Evolutionary conservation across 2,329 filamentous ascomycete species (phyloP), one percentile per base, ranked within the genome.

Genomic region (Verticillium klebahnii): DNA sequence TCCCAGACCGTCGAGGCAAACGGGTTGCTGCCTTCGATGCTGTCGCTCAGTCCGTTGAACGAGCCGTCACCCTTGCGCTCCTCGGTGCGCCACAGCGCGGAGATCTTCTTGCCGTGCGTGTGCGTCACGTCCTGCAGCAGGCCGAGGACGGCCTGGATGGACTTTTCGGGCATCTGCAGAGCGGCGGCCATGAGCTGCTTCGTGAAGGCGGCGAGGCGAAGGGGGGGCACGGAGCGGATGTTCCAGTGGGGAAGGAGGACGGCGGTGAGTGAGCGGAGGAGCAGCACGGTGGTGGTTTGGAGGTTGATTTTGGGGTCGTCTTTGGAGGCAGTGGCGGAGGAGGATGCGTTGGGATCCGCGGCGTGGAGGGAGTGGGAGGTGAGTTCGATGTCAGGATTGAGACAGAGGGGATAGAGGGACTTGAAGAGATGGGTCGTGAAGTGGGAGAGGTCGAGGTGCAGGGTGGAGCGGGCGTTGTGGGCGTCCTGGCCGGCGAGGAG

Each of bases 381-480:
- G 63, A 91, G 86, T 74, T 99, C 95, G 67, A 99, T 87, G 72
- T 97, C 92, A 0, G 93, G 83, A 73, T 96, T 90, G 57, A 93
- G 80, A 3, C 90, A 89, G 31, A 97, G 84, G 1, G 89, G 83
- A 67, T 94, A 85, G 5, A 99, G 84, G 17, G 91, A 91, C 68
- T 88, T 89, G 82, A 96, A 99, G 63, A 99, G 90, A 75, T 97
- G 91, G 15, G 90, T 92, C 69, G 92, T 93, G 83, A 99, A 99
- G 82, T 93, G 97, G 69, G 90, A 92, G 40, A 99, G 86, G 74
- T 99, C 96, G 57, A 99, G 88, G 70, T 93, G 91, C 5, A 98
- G 84, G 55, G 89, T 83, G 54, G 88, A 85, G 62, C 92, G 90
- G 57, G 92, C 90, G 77, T 93, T 94, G 77, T 91, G 89, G 17